These are phyloP conservation scores for Alternaria sp. DNA, from an alignment of 2,329 filamentous ascomycete genomes.

Conservation along the genomic window DNA sequence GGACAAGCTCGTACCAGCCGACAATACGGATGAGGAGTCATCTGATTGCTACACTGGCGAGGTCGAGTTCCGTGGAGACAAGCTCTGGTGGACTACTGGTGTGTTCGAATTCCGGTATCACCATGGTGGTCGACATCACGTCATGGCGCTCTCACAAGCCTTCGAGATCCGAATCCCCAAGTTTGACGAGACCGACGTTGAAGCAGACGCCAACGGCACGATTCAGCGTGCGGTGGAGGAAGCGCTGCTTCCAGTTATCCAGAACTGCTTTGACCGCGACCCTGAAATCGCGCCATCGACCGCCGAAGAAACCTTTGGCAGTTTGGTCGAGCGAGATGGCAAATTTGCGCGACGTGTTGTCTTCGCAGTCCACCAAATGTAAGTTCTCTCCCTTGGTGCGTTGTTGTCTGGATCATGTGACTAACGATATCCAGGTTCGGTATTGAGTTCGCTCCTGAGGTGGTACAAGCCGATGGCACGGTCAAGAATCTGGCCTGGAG, in stretches of 20 bases:
- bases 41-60: constrained; percentile 76
- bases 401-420: neutral
- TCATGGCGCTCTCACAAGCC: constrained; percentile 91
- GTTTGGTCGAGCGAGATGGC: constrained; percentile 80
- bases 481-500: constrained; percentile 92
- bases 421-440: constrained; percentile 66
- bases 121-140: constrained; percentile 88
- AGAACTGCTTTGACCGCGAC: constrained; percentile 91
- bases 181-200: constrained; percentile 76
- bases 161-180: constrained; percentile 87
- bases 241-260: constrained; percentile 79
- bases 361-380: constrained; percentile 95
- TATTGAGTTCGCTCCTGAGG: constrained; percentile 90
- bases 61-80: constrained; percentile 87
- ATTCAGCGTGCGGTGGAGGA: constrained; percentile 75
- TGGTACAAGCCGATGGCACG: constrained; percentile 90
- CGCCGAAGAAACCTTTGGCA: constrained; percentile 82
- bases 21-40: constrained; percentile 54
- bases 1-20: constrained; percentile 64
- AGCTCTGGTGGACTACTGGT: constrained; percentile 95
- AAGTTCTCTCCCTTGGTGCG: constrained; percentile 30
- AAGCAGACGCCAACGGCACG: constrained; percentile 63
- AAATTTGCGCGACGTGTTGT: constrained; percentile 91
- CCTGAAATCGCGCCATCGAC: constrained; percentile 85
- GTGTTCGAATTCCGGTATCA: constrained; percentile 98